Conservation (phyloP, 179 eudicot genomes). For the Actinidia polygama region DNA sequence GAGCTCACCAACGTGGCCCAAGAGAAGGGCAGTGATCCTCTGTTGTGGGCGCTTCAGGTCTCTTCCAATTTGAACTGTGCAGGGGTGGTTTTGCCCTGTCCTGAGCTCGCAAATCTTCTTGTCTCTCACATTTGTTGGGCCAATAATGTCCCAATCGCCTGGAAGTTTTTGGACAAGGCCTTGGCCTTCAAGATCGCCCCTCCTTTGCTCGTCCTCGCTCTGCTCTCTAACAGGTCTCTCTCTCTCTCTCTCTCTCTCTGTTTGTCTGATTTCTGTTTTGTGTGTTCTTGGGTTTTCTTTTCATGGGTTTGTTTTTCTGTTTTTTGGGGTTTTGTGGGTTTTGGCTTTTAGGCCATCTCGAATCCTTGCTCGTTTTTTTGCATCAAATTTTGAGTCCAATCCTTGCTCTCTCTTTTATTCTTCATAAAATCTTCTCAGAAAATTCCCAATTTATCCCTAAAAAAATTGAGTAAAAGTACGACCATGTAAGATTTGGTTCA, state of each 20-base stretch:
- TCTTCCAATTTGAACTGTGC: conserved; percentile 62
- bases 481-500: too few species aligned
- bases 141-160: conserved; percentile 68
- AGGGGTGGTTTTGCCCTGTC: conserved; percentile 68
- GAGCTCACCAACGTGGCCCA: conserved; percentile 72
- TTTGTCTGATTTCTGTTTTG: not conserved
- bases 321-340: not conserved
- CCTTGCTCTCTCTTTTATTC: too few species aligned
- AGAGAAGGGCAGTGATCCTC: conserved; percentile 61
- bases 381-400: too few species aligned
- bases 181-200: conserved; percentile 56
- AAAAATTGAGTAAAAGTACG: too few species aligned
- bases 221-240: conserved; percentile 67
- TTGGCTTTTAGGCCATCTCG: too few species aligned
- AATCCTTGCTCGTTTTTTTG: too few species aligned
- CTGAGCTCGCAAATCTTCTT: conserved; percentile 65
- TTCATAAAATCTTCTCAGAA: too few species aligned
- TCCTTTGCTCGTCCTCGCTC: conserved; percentile 65
- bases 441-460: too few species aligned
- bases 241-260: not conserved
- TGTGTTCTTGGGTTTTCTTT: not conserved
- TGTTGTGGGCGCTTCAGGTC: conserved; percentile 80
- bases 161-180: conserved; percentile 89
- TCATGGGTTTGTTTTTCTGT: not conserved
- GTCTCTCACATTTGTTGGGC: conserved; percentile 91